Evolutionary conservation across 257 asterid genomes (phyloP).

Genomic region (Cinchona pubescens): DNA sequence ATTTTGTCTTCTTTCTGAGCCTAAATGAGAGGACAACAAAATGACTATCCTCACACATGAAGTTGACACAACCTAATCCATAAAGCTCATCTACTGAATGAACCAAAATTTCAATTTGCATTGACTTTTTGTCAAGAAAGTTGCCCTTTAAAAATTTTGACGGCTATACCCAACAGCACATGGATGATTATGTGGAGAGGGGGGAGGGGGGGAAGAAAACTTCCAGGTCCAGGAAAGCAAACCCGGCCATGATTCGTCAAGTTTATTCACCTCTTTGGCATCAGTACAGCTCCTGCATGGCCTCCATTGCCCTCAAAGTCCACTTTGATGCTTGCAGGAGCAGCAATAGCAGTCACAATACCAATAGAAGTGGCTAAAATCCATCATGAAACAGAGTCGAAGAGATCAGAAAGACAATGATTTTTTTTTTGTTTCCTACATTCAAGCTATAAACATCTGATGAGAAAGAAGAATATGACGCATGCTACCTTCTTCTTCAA

Average conservation of each 20-base stretch:
- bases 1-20: not conserved
- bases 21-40: not conserved
- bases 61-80: not conserved
- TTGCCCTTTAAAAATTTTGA: not conserved
- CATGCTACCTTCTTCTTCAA: conserved; percentile 81
- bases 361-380: conserved; percentile 62
- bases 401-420: not conserved
- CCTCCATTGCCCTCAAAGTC: conserved; percentile 95
- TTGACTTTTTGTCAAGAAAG: not conserved
- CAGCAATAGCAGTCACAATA: conserved; percentile 93
- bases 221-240: not conserved
- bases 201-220: not conserved
- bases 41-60: not conserved
- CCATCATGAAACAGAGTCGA: conserved; percentile 7
- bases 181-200: not conserved
- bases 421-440: no score
- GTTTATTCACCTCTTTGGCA: conserved; percentile 64
- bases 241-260: not conserved
- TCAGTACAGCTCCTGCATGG: conserved; percentile 94
- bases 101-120: not conserved
- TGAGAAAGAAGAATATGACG: not conserved
- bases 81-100: not conserved
- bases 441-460: not conserved
- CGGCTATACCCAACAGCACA: not conserved
- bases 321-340: conserved; percentile 95